Evolutionary conservation across 202 grass and related monocot species (phyloP).

Genomic region (Zoysia matrella): DNA sequence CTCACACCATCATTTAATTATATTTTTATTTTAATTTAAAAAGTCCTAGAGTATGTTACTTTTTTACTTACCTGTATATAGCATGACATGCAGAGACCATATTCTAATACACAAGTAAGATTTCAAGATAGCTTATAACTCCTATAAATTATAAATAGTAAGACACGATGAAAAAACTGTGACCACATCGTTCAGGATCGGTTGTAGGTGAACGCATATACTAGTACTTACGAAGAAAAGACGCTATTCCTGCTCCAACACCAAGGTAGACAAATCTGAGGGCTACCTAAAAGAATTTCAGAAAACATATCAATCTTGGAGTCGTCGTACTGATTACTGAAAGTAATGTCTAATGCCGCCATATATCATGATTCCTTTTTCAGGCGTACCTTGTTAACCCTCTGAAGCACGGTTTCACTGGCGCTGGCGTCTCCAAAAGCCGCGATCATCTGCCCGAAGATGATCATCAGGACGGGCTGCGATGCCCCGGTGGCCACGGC

Average conservation of each 20-base stretch:
- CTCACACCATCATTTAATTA: not conserved
- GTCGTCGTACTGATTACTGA: not conserved
- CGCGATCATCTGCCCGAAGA: conserved; percentile 59
- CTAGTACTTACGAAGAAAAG: conserved; percentile 52
- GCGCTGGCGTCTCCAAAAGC: conserved; percentile 47
- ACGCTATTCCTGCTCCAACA: conserved; percentile 51
- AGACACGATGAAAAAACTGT: not conserved
- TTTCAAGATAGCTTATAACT: no score
- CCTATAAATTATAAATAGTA: no score
- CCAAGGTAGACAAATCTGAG: conserved; percentile 73
- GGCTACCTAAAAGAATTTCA: conserved; percentile 47
- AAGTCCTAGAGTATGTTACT: no score
- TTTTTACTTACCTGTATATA: no score
- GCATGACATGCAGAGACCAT: no score
- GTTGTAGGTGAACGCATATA: conserved; percentile 22
- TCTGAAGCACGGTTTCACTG: conserved; percentile 27
- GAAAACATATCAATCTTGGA: not conserved
- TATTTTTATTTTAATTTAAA: no score
- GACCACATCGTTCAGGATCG: not conserved
- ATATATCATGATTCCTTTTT: not conserved
- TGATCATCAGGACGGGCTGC: conserved; percentile 50
- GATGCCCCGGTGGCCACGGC: conserved; percentile 55
- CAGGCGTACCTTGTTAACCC: conserved; percentile 51
- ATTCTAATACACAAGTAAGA: no score
- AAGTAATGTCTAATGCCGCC: not conserved